Evolutionary conservation across 2,329 filamentous ascomycete genomes (phyloP), one percentile per base, ranked within the genome.

Genomic region (Pseudogymnoascus sp.): DNA sequence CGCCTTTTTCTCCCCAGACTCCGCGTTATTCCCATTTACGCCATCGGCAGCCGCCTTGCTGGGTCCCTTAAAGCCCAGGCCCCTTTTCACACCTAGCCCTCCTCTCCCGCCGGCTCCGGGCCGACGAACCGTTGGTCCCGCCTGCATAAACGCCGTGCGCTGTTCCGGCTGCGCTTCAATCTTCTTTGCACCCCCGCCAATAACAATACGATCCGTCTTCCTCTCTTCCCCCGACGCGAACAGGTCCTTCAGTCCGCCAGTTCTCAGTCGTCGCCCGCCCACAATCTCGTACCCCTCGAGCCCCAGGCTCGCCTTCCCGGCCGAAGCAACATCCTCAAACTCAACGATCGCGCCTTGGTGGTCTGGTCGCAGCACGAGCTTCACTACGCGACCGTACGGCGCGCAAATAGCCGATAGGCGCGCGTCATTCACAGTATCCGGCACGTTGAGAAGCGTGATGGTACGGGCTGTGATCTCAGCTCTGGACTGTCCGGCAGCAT

Each of bases 371-470:
- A 97, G 80, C 11, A 89, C 81, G 3, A 97, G 81, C 74, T 93
- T 93, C 66, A 87, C 80, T 23, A 97, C 80, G 1, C 81, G 75
- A 0, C 91, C 92, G 49, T 87, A 82, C 1, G 85, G 82, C 68
- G 91, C 88, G 7, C 89, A 86, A 2, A 96, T 78, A 0, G 86
- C 82, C 49, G 85, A 85, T 62, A 99, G 85, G 31, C 93, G 90
- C 1, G 89, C 86, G 70, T 96, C 91, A 67, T 96, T 97, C 70
- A 97, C 85, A 0, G 93, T 97, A 71, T 97, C 95, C 0, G 95
- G 91, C 1, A 99, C 79, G 66, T 93, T 89, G 76, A 97, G 84
- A 28, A 99, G 79, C 8, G 88, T 88, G 60, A 97, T 82, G 0
- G 90, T 95, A 61, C 91, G 87, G 60, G 87, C 84, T 31, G 79